phyloP scores from a whole-genome alignment of 495 filamentous ascomycete genomes.

The Penicillium riverlandense region DNA sequence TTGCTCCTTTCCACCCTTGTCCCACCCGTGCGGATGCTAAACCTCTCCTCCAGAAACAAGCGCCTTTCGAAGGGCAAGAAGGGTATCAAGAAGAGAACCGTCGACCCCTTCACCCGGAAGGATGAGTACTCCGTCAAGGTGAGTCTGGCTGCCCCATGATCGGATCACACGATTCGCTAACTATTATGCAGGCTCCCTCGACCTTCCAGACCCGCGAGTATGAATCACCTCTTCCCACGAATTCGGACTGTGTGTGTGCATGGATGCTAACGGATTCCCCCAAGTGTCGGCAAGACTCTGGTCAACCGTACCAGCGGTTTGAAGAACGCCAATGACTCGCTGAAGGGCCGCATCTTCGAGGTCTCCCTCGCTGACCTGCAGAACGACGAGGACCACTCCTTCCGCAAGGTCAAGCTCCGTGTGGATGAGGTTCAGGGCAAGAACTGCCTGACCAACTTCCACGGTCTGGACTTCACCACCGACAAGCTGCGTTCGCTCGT shows the following conservation, averaged over 20 bases:
- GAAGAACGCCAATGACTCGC: slow-evolving; percentile 98
- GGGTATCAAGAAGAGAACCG: slow-evolving; percentile 98
- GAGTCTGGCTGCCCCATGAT: slow-evolving; percentile 12
- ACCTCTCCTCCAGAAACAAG: slow-evolving; percentile 75
- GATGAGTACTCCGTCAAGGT: slow-evolving; percentile 99
- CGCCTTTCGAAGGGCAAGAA: slow-evolving; percentile 99
- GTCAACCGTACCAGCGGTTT: slow-evolving; percentile 99
- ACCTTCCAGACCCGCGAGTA: slow-evolving; percentile 97
- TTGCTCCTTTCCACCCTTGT: slow-evolving; percentile 4
- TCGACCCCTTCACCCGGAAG: slow-evolving; percentile 96
- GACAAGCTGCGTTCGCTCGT: slow-evolving; percentile 98
- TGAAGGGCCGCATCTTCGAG: slow-evolving; percentile 98
- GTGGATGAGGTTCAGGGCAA: slow-evolving; percentile 99
- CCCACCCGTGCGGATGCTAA: slow-evolving; percentile 1
- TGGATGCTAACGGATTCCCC: slow-evolving; percentile 7
- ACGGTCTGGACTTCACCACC: slow-evolving; percentile 99
- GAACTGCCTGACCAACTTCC: slow-evolving; percentile 99
- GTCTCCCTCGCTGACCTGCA: slow-evolving; percentile 97
- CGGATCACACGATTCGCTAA: slow-evolving; percentile 13
- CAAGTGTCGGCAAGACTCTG: slow-evolving; percentile 95
- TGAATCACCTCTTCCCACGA: slow-evolving; percentile 25
- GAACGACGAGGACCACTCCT: slow-evolving; percentile 98
- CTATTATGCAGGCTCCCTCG: slow-evolving; percentile 65
- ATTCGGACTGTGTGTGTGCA: neutral
- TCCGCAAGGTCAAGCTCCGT: slow-evolving; percentile 98